These are phyloP conservation scores for Blastobotrys illinoisensis DNA, from an alignment of 1,139 yeast genomes.

Conservation along the genomic window DNA sequence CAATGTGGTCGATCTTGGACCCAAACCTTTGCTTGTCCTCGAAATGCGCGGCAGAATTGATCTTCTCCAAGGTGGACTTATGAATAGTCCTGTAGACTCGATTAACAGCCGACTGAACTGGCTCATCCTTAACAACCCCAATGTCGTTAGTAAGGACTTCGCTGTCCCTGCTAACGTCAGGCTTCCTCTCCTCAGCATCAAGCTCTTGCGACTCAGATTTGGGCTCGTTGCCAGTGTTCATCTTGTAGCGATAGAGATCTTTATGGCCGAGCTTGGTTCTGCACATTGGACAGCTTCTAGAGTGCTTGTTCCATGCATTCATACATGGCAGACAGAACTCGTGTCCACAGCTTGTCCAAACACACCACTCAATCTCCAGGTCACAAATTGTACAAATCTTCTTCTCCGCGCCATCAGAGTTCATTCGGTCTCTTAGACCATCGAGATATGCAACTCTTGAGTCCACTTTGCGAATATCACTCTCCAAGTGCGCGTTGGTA, in stretches of 20 bases:
- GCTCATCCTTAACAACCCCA: neutral
- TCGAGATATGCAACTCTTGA: neutral
- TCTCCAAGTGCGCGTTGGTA: neutral
- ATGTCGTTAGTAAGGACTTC: neutral
- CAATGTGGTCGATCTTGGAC: slow-evolving; percentile 77
- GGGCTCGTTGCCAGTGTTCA: neutral
- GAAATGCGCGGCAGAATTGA: neutral
- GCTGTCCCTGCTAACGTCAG: neutral
- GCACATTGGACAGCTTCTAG: slow-evolving; percentile 71
- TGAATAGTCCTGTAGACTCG: neutral
- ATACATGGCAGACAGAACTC: slow-evolving; percentile 78
- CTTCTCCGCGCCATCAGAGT: slow-evolving; percentile 30
- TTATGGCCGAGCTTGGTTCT: slow-evolving; percentile 23
- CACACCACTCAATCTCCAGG: slow-evolving; percentile 61
- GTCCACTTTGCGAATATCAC: neutral
- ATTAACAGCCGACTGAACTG: neutral
- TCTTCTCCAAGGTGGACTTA: neutral
- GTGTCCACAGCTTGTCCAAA: slow-evolving; percentile 85
- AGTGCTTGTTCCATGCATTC: slow-evolving; percentile 58
- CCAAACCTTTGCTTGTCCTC: slow-evolving; percentile 47
- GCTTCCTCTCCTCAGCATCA: neutral
- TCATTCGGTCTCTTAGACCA: slow-evolving; percentile 12
- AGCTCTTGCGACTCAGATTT: neutral
- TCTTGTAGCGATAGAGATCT: neutral
- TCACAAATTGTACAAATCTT: slow-evolving; percentile 71